phyloP scores from a whole-genome alignment of 2,329 filamentous ascomycete species.

The Pseudocercospora eumusae region DNA sequence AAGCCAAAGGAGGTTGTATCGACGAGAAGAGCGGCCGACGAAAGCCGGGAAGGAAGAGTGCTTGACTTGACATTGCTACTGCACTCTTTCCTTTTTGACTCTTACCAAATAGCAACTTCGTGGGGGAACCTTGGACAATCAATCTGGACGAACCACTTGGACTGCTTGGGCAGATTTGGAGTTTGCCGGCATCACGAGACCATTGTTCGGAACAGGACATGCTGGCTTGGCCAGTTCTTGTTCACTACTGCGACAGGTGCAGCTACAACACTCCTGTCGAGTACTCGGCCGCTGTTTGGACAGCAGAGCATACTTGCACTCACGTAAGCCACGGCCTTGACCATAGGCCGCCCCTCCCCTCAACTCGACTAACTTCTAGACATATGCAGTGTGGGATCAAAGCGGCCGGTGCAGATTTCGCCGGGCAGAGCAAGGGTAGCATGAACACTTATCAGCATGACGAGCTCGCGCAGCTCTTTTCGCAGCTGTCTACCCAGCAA shows the following conservation, averaged over 20 bases:
- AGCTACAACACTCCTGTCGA: conserved; percentile 41
- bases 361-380: conserved; percentile 28
- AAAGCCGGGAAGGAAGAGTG: conserved; percentile 20
- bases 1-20: conserved; percentile 33
- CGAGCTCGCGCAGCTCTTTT: conserved; percentile 78
- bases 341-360: conserved; percentile 23
- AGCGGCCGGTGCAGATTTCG: conserved; percentile 47
- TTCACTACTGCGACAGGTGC: conserved; percentile 38
- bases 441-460: conserved; percentile 67
- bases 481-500: conserved; percentile 46
- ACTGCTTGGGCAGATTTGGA: conserved; percentile 7
- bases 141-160: conserved; percentile 8
- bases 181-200: background rate
- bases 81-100: conserved; percentile 23
- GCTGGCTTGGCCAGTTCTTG: conserved; percentile 34
- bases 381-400: conserved; percentile 46
- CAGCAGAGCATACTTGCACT: conserved; percentile 47
- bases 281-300: conserved; percentile 48
- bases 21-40: conserved; percentile 25
- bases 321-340: conserved; percentile 46
- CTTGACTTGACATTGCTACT: conserved; percentile 19
- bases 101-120: conserved; percentile 5
- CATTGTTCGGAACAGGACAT: conserved; percentile 20
- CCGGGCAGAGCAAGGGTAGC: conserved; percentile 45
- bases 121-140: conserved; percentile 10